These are phyloP conservation scores for Cicer cuneatum DNA, from an alignment of 306 rosid species.

Conservation along the genomic window DNA sequence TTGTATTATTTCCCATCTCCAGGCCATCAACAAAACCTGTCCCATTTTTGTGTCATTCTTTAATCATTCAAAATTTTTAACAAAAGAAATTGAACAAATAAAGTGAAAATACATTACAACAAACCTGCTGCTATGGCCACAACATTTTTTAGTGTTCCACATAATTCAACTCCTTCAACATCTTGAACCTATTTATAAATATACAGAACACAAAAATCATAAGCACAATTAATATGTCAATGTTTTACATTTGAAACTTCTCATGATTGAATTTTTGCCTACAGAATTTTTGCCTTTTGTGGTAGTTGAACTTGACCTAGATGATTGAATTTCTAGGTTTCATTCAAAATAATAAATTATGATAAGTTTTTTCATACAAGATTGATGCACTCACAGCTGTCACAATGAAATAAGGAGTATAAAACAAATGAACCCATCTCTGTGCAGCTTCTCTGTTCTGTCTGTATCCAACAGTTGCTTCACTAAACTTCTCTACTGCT, in stretches of 20 bases:
- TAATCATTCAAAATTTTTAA: slow-evolving; percentile 15
- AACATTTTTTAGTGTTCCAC: slow-evolving; percentile 95
- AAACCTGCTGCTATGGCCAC: slow-evolving; percentile 98
- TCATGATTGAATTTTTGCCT: too few relatives aligned
- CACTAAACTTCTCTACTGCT: slow-evolving; percentile 91
- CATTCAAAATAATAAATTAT: background rate
- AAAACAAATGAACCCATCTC: slow-evolving; percentile 91
- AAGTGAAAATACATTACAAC: slow-evolving; percentile 34
- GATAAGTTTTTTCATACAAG: background rate
- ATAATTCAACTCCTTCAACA: slow-evolving; percentile 93
- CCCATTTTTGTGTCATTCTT: slow-evolving; percentile 45
- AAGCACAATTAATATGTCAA: slow-evolving; percentile 18
- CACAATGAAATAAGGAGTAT: slow-evolving; percentile 78
- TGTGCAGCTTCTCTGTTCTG: slow-evolving; percentile 70
- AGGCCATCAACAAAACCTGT: slow-evolving; percentile 98
- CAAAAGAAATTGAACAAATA: slow-evolving; percentile 21
- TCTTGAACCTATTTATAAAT: slow-evolving; percentile 70
- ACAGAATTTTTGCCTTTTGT: too few relatives aligned
- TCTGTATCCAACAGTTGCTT: slow-evolving; percentile 92
- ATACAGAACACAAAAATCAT: slow-evolving; percentile 37
- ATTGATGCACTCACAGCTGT: slow-evolving; percentile 68
- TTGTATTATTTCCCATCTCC: slow-evolving; percentile 98
- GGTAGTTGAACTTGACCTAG: too few relatives aligned
- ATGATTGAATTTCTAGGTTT: too few relatives aligned
- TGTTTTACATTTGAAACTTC: background rate